Base-by-base conservation (phyloP, 176 grass and related monocot genomes). In the Microstegium vimineum region DNA sequence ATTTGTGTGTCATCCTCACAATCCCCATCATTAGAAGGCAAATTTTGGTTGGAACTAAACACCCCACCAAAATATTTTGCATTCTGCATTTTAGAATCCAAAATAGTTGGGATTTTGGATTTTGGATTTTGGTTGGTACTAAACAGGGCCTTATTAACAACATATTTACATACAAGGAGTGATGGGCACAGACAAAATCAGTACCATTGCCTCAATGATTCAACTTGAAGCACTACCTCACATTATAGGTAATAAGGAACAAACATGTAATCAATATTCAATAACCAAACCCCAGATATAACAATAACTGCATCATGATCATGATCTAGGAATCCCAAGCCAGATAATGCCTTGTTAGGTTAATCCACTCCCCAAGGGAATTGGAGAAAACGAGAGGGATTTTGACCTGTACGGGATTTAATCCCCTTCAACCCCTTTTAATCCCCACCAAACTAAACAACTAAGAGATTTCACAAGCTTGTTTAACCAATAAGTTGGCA, bases 141-240 rank as follows among this genome's bases (percentile, higher is more conserved):
- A n/a, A n/a, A n/a, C n/a, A n/a, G n/a, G n/a, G n/a, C n/a, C n/a
- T n/a, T 41, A 67, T 36, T 10, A 74, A 65, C 41, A 78, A 61
- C 35, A 56, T 32, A 25, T 63, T 25, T 76, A 59, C 9, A 80
- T 45, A 61, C 30, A 59, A 17, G 71, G 32, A 69, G 43, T 28
- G 5, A 73, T 59, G 32, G 69, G 38, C 37, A 76, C 32, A 17
- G 38, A 76, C 57, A 81, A 69, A 80, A 80, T 35, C 59, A 82
- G 66, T 70, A 30, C 17, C 40, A 71, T 62, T 74, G 31, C 20
- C 37, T 49, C 22, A 20, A 52, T 20, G 25, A 74, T 75, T 73
- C 31, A 71, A 52, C 67, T 9, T 25, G 28, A 35, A 26, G 27
- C 38, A 34, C 68, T 23, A 34, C 17, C 36, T n/a, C 16, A 62